Evolutionary conservation across 805 yeast species (phyloP).

Genomic region (Nakazawaea siamensis): DNA sequence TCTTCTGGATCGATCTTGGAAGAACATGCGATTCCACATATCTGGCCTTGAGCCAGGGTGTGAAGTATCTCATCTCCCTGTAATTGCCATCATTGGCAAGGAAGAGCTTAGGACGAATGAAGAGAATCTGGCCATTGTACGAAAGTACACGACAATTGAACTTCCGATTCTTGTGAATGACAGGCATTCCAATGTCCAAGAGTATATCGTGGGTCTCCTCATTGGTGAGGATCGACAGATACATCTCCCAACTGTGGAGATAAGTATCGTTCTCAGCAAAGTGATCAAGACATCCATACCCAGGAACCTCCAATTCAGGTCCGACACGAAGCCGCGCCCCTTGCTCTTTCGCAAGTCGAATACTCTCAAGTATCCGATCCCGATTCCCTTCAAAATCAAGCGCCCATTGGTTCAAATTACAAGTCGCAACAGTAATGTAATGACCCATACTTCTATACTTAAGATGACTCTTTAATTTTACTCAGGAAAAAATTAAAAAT

Average conservation of each 20-base stretch:
- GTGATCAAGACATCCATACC: constrained; percentile 93
- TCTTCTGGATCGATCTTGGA: constrained; percentile 59
- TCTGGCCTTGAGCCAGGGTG: constrained; percentile 85
- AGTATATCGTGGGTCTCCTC: constrained; percentile 68
- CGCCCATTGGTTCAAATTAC: constrained; percentile 98
- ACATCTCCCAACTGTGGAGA: constrained; percentile 92
- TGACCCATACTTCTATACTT: no score
- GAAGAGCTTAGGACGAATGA: constrained; percentile 89
- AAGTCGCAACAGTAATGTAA: constrained; percentile 82
- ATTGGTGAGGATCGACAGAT: constrained; percentile 62
- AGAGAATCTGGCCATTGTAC: constrained; percentile 65
- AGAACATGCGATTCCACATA: constrained; percentile 65
- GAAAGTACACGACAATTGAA: constrained; percentile 89
- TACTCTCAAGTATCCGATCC: constrained; percentile 81
- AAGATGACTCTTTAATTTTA: no score
- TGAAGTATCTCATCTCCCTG: constrained; percentile 94
- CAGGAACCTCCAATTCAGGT: constrained; percentile 91
- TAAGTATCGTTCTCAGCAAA: constrained; percentile 84
- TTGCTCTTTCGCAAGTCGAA: constrained; percentile 60
- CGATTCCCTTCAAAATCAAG: constrained; percentile 95
- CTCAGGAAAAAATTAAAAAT: no score
- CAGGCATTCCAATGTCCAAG: constrained; percentile 92
- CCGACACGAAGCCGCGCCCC: constrained; percentile 89
- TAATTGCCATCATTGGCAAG: constrained; percentile 97
- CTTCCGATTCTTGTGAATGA: constrained; percentile 76